Evolutionary conservation across 1,284 basidiomycete genomes (phyloP).

Genomic region (Schizopora paradoxa): DNA sequence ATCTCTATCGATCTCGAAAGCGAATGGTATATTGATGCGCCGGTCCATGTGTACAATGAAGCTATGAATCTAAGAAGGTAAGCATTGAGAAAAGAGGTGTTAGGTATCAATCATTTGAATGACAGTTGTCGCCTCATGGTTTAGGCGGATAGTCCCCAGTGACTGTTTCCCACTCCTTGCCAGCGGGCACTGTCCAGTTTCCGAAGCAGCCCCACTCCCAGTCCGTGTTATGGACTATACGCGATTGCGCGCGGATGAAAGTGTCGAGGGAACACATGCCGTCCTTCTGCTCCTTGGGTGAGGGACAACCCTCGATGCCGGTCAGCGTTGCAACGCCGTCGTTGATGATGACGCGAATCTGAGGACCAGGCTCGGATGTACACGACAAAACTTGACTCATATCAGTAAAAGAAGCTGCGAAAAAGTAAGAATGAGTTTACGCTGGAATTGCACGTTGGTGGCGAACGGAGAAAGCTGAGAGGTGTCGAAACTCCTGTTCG

Average conservation of each 20-base stretch:
- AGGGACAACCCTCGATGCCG: slow-evolving; percentile 68
- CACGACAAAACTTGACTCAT: slow-evolving; percentile 49
- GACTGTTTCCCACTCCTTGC: slow-evolving; percentile 54
- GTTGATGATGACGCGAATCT: slow-evolving; percentile 80
- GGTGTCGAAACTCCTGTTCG: slow-evolving; percentile 53
- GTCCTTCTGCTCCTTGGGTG: slow-evolving; percentile 53
- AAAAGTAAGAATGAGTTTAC: slow-evolving; percentile 35
- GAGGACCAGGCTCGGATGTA: slow-evolving; percentile 42
- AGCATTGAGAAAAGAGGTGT: too few relatives aligned
- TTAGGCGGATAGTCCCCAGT: slow-evolving; percentile 43
- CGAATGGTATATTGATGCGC: too few relatives aligned
- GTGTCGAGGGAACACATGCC: slow-evolving; percentile 77
- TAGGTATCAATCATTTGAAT: too few relatives aligned
- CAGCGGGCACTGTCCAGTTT: slow-evolving; percentile 54
- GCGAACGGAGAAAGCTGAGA: slow-evolving; percentile 72
- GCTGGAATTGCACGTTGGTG: slow-evolving; percentile 72
- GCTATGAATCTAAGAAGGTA: too few relatives aligned
- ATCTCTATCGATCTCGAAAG: too few relatives aligned
- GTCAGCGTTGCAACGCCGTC: slow-evolving; percentile 84
- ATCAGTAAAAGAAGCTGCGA: slow-evolving; percentile 1
- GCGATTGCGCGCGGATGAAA: slow-evolving; percentile 69
- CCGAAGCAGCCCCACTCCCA: slow-evolving; percentile 74
- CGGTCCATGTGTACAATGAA: too few relatives aligned
- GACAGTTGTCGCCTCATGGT: too few relatives aligned
- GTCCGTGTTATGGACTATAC: slow-evolving; percentile 64